These are phyloP conservation scores for Alternaria sp. DNA, from an alignment of 2,329 filamentous ascomycete genomes.

Conservation along the genomic window DNA sequence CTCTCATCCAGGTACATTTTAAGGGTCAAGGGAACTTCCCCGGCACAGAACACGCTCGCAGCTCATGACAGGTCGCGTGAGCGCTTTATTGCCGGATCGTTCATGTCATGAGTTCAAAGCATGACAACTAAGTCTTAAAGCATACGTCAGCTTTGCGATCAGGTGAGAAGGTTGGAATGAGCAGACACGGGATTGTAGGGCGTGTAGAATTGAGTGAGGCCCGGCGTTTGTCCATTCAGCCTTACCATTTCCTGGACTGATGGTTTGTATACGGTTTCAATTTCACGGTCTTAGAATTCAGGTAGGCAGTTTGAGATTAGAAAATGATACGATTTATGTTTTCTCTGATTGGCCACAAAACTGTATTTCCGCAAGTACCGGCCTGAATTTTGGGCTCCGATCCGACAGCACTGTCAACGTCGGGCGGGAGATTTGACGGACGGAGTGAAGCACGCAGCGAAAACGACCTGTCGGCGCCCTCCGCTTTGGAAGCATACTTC, in stretches of 20 bases:
- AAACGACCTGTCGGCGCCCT: neutral
- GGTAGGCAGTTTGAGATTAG: neutral
- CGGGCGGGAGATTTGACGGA: neutral
- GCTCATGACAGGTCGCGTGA: slow-evolving; percentile 36
- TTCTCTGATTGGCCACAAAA: neutral
- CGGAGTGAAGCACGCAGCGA: neutral
- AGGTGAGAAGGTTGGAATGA: neutral
- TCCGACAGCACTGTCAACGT: neutral
- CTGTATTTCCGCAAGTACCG: neutral
- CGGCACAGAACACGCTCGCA: slow-evolving; percentile 15
- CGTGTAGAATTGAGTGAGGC: neutral
- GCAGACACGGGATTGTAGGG: neutral
- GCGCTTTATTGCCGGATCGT: slow-evolving; percentile 19
- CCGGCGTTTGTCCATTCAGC: slow-evolving; percentile 23
- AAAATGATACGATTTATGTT: neutral
- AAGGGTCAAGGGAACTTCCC: slow-evolving; percentile 23
- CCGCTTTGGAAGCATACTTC: neutral
- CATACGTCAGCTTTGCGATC: neutral
- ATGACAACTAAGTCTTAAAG: neutral
- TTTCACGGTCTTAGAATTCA: neutral
- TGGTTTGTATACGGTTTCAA: neutral
- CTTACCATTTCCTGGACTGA: slow-evolving; percentile 23
- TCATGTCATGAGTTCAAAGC: neutral
- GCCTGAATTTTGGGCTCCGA: neutral
- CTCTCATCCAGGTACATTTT: slow-evolving; percentile 26